Percentiles rank a stretch among this genome's conserved stretches.
These are phyloP conservation scores for Plantago rigida DNA, from an alignment of 305 asterid genomes.

Conservation along the genomic window DNA sequence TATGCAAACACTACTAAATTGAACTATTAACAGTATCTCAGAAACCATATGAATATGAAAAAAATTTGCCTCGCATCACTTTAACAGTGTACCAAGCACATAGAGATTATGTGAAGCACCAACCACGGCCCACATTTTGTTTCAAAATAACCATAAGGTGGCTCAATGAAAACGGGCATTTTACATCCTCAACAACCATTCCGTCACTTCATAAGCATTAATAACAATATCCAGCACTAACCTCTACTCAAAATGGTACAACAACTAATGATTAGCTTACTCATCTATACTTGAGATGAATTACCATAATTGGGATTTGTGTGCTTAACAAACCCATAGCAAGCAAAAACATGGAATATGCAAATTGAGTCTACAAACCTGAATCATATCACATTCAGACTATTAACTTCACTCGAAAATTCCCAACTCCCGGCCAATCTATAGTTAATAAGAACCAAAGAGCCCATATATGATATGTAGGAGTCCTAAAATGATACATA, in stretches of 20 bases:
- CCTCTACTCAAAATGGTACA: background rate
- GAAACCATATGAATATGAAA: too few relatives aligned
- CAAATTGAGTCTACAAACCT: conserved; percentile 14
- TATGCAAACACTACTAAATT: too few relatives aligned
- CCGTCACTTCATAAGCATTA: conserved; percentile 7
- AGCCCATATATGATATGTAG: too few relatives aligned
- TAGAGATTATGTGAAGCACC: background rate
- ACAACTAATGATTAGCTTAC: conserved; percentile 8
- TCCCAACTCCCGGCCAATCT: too few relatives aligned
- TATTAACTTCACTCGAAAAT: conserved; percentile 11
- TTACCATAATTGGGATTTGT: background rate
- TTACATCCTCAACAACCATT: conserved; percentile 14
- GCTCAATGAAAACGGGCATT: background rate
- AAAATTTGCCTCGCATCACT: too few relatives aligned
- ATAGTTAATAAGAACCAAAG: conserved; percentile 7
- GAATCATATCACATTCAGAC: background rate
- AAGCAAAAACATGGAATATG: conserved; percentile 1
- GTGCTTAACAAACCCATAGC: conserved; percentile 11
- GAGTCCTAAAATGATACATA: too few relatives aligned
- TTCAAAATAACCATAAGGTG: conserved; percentile 7
- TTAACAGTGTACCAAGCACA: background rate
- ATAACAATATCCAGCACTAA: conserved; percentile 6
- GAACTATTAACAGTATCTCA: background rate
- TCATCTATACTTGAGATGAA: conserved; percentile 20
- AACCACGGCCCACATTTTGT: conserved; percentile 2